These are phyloP conservation scores for Nicotiana otophora DNA, from an alignment of 257 asterid species.

Conservation along the genomic window DNA sequence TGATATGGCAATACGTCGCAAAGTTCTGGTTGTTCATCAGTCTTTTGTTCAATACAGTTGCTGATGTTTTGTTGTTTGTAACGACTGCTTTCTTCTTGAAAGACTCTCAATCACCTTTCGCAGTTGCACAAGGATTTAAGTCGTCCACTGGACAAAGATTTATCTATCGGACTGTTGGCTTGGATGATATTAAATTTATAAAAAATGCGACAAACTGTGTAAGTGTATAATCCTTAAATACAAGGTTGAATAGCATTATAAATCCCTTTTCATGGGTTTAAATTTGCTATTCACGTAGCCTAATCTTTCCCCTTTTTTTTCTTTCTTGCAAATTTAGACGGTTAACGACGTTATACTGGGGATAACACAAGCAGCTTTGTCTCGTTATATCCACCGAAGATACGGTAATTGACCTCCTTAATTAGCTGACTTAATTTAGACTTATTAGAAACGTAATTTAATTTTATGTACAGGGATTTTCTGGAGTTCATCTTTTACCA, in stretches of 20 bases:
- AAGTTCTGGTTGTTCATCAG: background rate
- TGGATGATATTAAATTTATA: conserved; percentile 1
- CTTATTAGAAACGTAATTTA: background rate
- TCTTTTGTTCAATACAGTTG: background rate
- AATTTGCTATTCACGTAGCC: background rate
- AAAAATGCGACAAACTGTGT: background rate
- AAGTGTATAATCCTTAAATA: background rate
- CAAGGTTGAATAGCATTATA: too few species aligned
- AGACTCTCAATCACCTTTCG: background rate
- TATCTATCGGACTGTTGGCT: background rate
- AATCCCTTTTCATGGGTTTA: background rate
- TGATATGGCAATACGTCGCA: background rate
- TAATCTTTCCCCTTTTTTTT: background rate
- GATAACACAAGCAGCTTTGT: background rate
- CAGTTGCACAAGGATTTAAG: background rate
- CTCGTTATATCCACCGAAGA: background rate
- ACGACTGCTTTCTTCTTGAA: background rate
- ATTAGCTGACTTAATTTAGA: background rate
- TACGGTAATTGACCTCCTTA: background rate
- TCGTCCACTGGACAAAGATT: background rate
- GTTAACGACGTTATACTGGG: conserved; percentile 6
- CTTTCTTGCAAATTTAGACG: background rate
- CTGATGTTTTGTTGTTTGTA: background rate
- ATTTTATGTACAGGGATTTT: too few species aligned
- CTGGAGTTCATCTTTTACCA: background rate